Evolutionary conservation across 2,329 filamentous ascomycete species (phyloP), one percentile per base, ranked within the genome.

Genomic region (Penicillium concentricum): DNA sequence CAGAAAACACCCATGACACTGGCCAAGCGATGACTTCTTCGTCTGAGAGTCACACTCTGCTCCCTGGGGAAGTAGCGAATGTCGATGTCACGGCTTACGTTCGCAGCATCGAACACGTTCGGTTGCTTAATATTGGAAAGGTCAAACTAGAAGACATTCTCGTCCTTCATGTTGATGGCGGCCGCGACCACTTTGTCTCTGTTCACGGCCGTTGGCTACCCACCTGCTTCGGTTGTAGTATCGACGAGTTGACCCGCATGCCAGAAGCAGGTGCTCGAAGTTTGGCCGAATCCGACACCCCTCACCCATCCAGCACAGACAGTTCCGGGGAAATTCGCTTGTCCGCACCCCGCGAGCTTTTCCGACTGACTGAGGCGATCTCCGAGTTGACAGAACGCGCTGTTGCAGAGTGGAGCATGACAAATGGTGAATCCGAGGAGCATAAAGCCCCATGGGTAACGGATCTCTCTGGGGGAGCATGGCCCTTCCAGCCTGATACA

Each of bases 141-240:
- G 71, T 79, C 4, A 78, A 78, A 8, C 78, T 99, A 0, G 93
- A 97, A 60, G 92, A 97, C 62, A 87, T 99, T 3, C 79, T 99
- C 8, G 88, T 99, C 2, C 81, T 99, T 9, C 87, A 92, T 0
- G 90, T 99, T 5, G 82, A 86, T 12, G 85, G 88, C 51, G 95
- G 95, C 0, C 84, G 92, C 46, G 94, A 99, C 67, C 90, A 97
- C 69, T 99, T 99, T 70, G 85, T 99, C 38, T 88, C 92, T 0
- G 80, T 96, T 0, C 86, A 84, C 24, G 94, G 84, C 0, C 79
- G 76, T 1, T 99, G 94, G 93, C 78, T 88, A 4, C 89, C 89
- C 9, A 91, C 91, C 0, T 90, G 87, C 65, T 90, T 97, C 47
- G 91, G 90, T 0, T 86, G 91, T 37, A 92, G 90, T 0, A 82